Base-by-base conservation (phyloP, 1,284 basidiomycete genomes). In the Cryptococcus deneoformans region DNA sequence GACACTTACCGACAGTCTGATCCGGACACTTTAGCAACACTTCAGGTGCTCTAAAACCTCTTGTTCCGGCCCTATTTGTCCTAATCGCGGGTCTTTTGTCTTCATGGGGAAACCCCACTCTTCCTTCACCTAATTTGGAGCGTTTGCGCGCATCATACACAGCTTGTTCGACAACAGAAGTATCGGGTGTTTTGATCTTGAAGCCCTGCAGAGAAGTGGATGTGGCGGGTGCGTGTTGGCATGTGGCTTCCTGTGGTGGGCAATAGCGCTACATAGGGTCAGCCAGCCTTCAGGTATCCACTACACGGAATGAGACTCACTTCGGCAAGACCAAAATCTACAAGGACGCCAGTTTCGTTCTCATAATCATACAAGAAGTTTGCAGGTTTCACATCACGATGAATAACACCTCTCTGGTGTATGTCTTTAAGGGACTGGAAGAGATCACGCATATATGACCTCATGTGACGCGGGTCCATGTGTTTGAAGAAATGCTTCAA, bases 361-460 rank as follows among this genome's bases (percentile, higher is more conserved):
- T 83, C 84, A 37, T 91, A 87, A 75, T 99, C 91, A 75, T 90
- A 99, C 38, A 99, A 83, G 72, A 99, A 99, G 77, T 99, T 99
- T 60, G 95, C 95, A 14, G 95, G 96, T 73, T 99, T 99, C 69
- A 99, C 91, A 76, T 99, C 95, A 40, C 95, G 90, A 78, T 99
- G 95, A 51, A 99, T 90, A 69, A 99, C 89, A 6, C 84, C 86
- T 50, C 90, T 82, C n/a, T 85, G 79, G 73, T 99, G 96, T 24
- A 92, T 88, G 66, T 95, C 92, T 52, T 88, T 86, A 53, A 99
- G 77, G 1, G 92, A 93, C 20, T 89, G 87, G 73, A 99, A 87
- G 72, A 99, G 85, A 72, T 90, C 94, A 44, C 87, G 86, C 68
- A 99, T 88, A 80, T 99, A 99, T 52, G 85, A 81, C 71, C 88